These are phyloP conservation scores for Fusarium multiceps DNA, from an alignment of 2,329 filamentous ascomycete genomes.

Conservation along the genomic window DNA sequence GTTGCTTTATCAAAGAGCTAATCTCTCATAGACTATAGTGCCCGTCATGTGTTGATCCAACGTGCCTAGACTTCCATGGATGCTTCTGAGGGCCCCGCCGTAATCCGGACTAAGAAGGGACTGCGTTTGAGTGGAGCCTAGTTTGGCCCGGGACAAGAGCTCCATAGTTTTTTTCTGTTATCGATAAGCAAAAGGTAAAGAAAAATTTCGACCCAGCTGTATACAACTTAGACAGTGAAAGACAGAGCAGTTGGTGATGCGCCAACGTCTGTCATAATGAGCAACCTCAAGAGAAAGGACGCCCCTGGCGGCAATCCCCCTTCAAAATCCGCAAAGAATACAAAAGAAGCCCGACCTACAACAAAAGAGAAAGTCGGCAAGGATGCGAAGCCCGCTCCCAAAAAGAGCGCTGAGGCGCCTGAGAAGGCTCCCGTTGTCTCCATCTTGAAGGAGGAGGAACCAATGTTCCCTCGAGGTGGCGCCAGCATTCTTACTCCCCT, in stretches of 20 bases:
- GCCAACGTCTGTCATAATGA: conserved; percentile 58
- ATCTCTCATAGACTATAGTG: conserved; percentile 1
- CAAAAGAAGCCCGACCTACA: conserved; percentile 59
- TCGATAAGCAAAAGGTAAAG: conserved; percentile 25
- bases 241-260: conserved; percentile 44
- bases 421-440: conserved; percentile 55
- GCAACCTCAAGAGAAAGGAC: conserved; percentile 68
- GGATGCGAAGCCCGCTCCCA: conserved; percentile 48
- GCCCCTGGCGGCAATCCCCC: conserved; percentile 63
- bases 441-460: conserved; percentile 79
- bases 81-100: conserved; percentile 10
- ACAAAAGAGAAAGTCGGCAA: conserved; percentile 55
- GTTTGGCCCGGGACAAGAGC: neutral
- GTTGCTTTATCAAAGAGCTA: conserved; percentile 22
- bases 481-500: conserved; percentile 90
- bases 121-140: conserved; percentile 5
- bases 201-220: conserved; percentile 12
- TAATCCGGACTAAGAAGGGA: conserved; percentile 2
- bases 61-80: conserved; percentile 24
- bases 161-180: conserved; percentile 23
- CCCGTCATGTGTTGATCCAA: conserved; percentile 39
- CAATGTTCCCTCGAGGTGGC: conserved; percentile 91
- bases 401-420: conserved; percentile 46
- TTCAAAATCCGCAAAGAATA: conserved; percentile 60
- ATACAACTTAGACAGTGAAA: conserved; percentile 21